A percentile compares a stretch with the other conserved stretches of the same genome.
These are phyloP conservation scores for Lupinus albus DNA, from an alignment of 306 rosid species.

Conservation along the genomic window DNA sequence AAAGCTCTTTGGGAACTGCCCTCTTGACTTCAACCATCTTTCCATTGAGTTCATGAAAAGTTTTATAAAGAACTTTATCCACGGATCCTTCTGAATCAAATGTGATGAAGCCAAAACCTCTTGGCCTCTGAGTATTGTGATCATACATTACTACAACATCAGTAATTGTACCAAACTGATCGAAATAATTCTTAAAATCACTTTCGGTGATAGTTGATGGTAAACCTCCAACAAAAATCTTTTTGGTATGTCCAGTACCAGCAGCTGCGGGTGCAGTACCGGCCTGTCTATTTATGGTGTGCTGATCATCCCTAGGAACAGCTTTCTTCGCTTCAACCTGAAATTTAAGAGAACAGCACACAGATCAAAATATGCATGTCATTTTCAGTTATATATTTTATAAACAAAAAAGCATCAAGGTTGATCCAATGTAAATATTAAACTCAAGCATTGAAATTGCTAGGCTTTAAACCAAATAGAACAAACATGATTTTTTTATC, in stretches of 20 bases:
- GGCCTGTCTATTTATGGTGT: conserved; percentile 58
- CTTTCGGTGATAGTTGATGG: conserved; percentile 90
- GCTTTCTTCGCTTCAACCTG: conserved; percentile 99
- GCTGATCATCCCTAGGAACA: conserved; percentile 98
- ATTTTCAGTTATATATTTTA: conserved; percentile 30
- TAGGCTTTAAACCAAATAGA: conserved; percentile 15
- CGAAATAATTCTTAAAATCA: conserved; percentile 92
- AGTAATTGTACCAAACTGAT: conserved; percentile 86
- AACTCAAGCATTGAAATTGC: conserved; percentile 14
- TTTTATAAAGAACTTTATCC: conserved; percentile 83
- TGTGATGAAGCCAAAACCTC: conserved; percentile 97
- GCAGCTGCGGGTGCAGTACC: conserved; percentile 72
- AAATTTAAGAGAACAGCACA: conserved; percentile 46
- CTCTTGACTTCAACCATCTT: conserved; percentile 98
- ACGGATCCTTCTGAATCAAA: conserved; percentile 93
- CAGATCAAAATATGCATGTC: conserved; percentile 44
- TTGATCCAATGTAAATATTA: conserved; percentile 48
- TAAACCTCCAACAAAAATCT: conserved; percentile 96
- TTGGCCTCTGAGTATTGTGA: conserved; percentile 98
- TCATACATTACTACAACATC: conserved; percentile 99
- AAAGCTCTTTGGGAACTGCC: conserved; percentile 96
- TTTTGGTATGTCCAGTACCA: conserved; percentile 90
- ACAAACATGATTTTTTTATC: conserved; percentile 6
- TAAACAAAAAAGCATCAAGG: conserved; percentile 19
- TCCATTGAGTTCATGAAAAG: conserved; percentile 93